Percentiles rank a stretch among this genome's conserved stretches.
phyloP scores from a whole-genome alignment of 202 grass and related monocot genomes.

The Saccharum hybrid region DNA sequence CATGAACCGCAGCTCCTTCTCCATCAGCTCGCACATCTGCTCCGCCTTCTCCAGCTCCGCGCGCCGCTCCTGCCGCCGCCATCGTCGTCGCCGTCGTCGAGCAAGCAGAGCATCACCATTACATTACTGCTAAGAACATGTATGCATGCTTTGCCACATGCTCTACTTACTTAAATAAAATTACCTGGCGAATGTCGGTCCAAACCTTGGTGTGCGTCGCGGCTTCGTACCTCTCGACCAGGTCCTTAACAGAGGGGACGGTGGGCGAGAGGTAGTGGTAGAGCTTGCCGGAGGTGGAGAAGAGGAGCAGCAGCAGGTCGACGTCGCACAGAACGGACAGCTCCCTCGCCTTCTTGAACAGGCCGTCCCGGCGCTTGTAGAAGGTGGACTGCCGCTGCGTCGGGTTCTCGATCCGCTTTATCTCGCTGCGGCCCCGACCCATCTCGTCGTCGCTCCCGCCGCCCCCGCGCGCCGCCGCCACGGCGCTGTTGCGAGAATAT shows the following conservation, averaged over 20 bases:
- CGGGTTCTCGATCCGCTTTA: conserved; percentile 98
- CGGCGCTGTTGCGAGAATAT: conserved; percentile 42
- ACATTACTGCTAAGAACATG: no score
- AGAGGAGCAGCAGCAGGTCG: conserved; percentile 97
- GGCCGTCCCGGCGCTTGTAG: conserved; percentile 98
- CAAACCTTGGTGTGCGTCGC: conserved; percentile 80
- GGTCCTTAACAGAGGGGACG: conserved; percentile 65
- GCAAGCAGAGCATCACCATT: background rate
- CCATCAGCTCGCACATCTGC: conserved; percentile 76
- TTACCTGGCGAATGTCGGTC: conserved; percentile 73
- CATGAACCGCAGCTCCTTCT: conserved; percentile 92
- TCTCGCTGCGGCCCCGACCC: conserved; percentile 94
- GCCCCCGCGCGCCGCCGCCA: no score
- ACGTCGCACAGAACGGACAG: conserved; percentile 93
- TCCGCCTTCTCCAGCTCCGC: conserved; percentile 79
- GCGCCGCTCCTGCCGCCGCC: conserved; percentile 59
- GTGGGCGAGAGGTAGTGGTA: conserved; percentile 91
- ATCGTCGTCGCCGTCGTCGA: no score
- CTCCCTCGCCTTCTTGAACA: conserved; percentile 99
- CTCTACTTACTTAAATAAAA: no score
- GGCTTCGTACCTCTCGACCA: conserved; percentile 84
- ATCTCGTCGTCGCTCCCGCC: conserved; percentile 38
- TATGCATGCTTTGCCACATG: background rate
- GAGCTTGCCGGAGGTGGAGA: conserved; percentile 96
- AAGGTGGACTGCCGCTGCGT: conserved; percentile 98